Evolutionary conservation across 768 basidiomycete genomes (phyloP), one percentile per base, ranked within the genome.

Genomic region (Boletus reticuloceps): DNA sequence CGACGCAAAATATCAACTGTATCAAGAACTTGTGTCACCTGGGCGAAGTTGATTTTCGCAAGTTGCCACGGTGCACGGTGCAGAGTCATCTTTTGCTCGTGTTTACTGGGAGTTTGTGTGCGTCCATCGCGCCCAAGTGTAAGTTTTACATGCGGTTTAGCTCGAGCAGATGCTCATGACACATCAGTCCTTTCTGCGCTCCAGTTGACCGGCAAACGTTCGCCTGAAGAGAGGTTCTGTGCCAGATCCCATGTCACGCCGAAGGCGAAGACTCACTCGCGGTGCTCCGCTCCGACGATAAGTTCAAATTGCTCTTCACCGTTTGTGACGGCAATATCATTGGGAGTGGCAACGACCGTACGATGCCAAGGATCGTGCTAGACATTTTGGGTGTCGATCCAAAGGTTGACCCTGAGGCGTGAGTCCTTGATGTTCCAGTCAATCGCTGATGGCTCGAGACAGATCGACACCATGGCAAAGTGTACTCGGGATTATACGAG

Each of bases 241-340:
- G 94, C 61, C 92, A 95, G 66, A 86, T 95, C 1, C 94, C 93
- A 9, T 96, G 94, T 70, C 96, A 96, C 63, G 96, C 94, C 3
- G 94, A 98, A 77, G 91, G 93, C 59, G 94, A 98, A 65, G 94
- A 96, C 67, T 93, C 93, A 3, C 81, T 98, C 31, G 91, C 94
- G 1, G 86, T 85, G 6, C 81, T 97, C 59, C 83, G 88, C 67
- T 98, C 96, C 60, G 94, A 97, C 60, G 94, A 98, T 70, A 98
- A 98, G 73, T 86, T 94, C 54, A 98, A 98, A 70, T 73, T 97
- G 5, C 79, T 98, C 32, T 89, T 96, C 73, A 79, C 96, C 67
- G 91, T 98, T 53, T 97, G 94, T 63, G 94, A 97, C 59, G 94
- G 94, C 3, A 96, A 96, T 69, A 96, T 96, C 65, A 94, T 95